Base-by-base conservation (phyloP, 1,139 yeast genomes). In the Ogataea hybrid region DNA sequence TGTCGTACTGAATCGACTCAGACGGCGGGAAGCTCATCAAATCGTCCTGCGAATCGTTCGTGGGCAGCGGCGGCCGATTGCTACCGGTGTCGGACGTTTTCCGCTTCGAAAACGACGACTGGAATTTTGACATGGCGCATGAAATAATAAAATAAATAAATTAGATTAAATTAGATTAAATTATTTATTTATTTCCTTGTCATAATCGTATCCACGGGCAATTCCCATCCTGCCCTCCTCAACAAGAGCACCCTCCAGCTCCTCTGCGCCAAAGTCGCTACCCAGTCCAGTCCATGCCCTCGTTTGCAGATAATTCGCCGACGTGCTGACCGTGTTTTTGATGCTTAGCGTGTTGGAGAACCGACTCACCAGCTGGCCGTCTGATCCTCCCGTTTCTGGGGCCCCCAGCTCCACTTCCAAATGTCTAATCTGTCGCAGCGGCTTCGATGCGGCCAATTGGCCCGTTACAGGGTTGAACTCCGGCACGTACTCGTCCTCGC, bases 241-340 rank as follows among this genome's bases (percentile, higher is more conserved):
- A 1, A 87, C 75, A 1, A 71, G 61, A 0, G 97, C 89, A 22
- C 92, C 95, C 15, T 71, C 74, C 34, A 67, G 68, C 7, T 44
- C 56, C 6, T 53, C 61, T 14, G 56, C 58, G 1, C 56, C 52
- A 62, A 73, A 87, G 57, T 90, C 97, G 48, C 94, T 83, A 0
- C 98, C 98, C 28, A 92, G 69, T 0, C 98, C 98, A 0, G 82
- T 79, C n/a, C n/a, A n/a, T n/a, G n/a, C n/a, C n/a, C n/a, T n/a
- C n/a, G n/a, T n/a, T n/a, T n/a, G n/a, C n/a, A 92, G 69, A 49
- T 75, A 76, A 11, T 74, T 71, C 0, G 97, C 97, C 0, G 97
- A 88, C 0, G 97, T 90, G 0, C 97, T 89, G 0, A 87, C 84
- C 0, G 97, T 88, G 32, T 81, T 81, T 47, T 79, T 79, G 42